Evolutionary conservation across 2,329 filamentous ascomycete genomes (phyloP).

Genomic region (Colletotrichum chrysophilum): DNA sequence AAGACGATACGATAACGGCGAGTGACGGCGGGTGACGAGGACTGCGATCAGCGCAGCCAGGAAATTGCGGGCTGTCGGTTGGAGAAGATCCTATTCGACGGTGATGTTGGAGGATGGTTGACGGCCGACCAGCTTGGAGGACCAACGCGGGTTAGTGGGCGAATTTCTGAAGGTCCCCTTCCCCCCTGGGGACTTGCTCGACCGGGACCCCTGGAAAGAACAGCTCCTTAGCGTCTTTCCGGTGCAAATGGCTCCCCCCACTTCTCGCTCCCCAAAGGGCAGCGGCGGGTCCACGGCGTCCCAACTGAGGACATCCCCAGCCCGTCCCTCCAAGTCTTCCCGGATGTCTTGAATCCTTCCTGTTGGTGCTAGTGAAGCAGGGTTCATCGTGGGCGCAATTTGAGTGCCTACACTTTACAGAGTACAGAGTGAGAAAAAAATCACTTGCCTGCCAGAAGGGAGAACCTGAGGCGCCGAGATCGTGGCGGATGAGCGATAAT

Average conservation of each 20-base stretch:
- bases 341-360: not conserved
- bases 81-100: conserved; percentile 15
- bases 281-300: not conserved
- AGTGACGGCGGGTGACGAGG: not conserved
- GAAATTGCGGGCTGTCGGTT: conserved; percentile 18
- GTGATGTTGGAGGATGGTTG: not conserved
- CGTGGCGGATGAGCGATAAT: not conserved
- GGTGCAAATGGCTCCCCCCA: not conserved
- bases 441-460: not conserved
- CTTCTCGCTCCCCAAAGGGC: not conserved
- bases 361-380: not conserved
- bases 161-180: not conserved
- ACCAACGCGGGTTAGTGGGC: not conserved
- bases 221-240: conserved; percentile 1
- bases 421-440: not conserved
- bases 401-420: not conserved
- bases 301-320: conserved; percentile 5
- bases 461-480: not conserved
- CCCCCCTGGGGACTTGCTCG: not conserved
- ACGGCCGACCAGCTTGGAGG: not conserved
- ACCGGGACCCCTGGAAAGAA: not conserved
- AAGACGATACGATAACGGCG: not conserved
- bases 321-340: not conserved
- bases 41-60: conserved; percentile 16
- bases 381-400: not conserved